These are phyloP conservation scores for Posidonia australis DNA, from an alignment of 106 monocot genomes.

Conservation along the genomic window DNA sequence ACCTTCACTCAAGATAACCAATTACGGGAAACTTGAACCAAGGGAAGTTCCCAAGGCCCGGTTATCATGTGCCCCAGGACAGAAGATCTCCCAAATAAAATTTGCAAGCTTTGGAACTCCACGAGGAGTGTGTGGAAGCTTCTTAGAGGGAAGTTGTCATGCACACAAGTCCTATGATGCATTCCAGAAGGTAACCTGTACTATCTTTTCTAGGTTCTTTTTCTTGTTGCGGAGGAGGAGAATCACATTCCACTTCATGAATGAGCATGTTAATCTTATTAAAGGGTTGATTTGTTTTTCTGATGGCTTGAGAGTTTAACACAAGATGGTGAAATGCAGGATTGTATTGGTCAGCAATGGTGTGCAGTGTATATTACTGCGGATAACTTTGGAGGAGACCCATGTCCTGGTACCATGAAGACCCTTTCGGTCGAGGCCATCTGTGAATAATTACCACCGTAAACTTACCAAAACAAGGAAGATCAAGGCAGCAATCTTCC, in stretches of 20 bases:
- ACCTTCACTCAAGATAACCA: conserved; percentile 7
- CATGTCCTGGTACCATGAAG: conserved; percentile 49
- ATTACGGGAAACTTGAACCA: background rate
- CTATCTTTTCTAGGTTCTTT: background rate
- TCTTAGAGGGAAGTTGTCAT: conserved; percentile 24
- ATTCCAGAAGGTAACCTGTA: conserved; percentile 15
- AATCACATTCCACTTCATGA: background rate
- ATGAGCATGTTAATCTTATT: background rate
- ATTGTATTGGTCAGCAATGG: conserved; percentile 38
- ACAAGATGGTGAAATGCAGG: conserved; percentile 16
- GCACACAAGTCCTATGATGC: conserved; percentile 27
- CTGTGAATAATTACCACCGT: conserved; percentile 22
- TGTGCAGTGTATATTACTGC: conserved; percentile 34
- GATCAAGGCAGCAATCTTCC: background rate
- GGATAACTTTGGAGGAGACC: conserved; percentile 55
- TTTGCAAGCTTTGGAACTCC: conserved; percentile 32
- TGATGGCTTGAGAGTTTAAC: background rate
- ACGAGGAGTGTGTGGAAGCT: conserved; percentile 25
- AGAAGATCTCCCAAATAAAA: conserved; percentile 21
- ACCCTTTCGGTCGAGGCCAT: conserved; percentile 40
- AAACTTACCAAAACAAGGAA: background rate
- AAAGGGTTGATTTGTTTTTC: background rate
- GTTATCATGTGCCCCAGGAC: conserved; percentile 15
- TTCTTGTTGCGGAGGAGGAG: background rate
- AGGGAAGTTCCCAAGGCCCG: conserved; percentile 21